These are phyloP conservation scores for Plasmodium malariae DNA, from an alignment of 169 alveolate species.

Conservation along the genomic window DNA sequence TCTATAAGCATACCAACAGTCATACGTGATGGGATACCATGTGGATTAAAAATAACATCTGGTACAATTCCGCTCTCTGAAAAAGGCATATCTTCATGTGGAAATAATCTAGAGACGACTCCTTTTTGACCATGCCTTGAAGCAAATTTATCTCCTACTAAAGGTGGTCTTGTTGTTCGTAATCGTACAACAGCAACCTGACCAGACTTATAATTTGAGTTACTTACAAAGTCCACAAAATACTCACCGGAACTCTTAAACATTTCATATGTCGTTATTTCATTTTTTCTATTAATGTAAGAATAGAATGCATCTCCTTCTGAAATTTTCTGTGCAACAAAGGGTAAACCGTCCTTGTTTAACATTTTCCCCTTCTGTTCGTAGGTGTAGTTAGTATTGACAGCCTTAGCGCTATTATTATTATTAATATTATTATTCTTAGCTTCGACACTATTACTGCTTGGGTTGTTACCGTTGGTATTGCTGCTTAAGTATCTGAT, in stretches of 20 bases:
- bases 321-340: slow-evolving; percentile 86
- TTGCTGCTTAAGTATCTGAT: slow-evolving; percentile 30
- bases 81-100: slow-evolving; percentile 99
- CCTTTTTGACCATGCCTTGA: slow-evolving; percentile 99
- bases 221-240: slow-evolving; percentile 57
- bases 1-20: slow-evolving; percentile 99
- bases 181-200: slow-evolving; percentile 80
- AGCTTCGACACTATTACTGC: not conserved
- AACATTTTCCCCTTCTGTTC: slow-evolving; percentile 28
- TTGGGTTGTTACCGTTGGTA: not conserved
- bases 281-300: slow-evolving; percentile 51
- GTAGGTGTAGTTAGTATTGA: not conserved
- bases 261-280: slow-evolving; percentile 63
- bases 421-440: too few relatives aligned
- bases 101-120: slow-evolving; percentile 97
- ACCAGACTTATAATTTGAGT: not conserved
- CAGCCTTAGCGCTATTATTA: not conserved
- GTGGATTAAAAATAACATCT: slow-evolving; percentile 99
- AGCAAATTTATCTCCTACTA: slow-evolving; percentile 99
- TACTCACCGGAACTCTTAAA: slow-evolving; percentile 44
- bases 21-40: slow-evolving; percentile 99
- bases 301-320: slow-evolving; percentile 85
- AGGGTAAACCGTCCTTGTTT: slow-evolving; percentile 89
- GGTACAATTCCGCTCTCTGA: slow-evolving; percentile 99
- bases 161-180: slow-evolving; percentile 92